Conservation (phyloP, 768 basidiomycete species). For the Leucocoprinus sp. region DNA sequence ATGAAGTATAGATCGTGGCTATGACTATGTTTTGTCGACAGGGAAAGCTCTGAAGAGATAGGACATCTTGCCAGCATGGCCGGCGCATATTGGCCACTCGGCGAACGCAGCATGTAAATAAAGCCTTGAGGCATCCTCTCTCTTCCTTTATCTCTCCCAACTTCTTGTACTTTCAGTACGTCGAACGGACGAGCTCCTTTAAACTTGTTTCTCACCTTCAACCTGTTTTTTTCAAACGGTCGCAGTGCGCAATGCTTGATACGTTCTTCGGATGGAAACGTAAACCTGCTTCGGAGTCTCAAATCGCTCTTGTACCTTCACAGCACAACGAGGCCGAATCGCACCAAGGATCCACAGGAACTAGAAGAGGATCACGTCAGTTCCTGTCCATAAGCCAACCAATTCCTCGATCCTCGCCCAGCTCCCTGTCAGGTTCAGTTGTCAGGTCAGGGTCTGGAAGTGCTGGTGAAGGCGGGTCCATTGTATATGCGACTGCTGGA, state of each 20-base stretch:
- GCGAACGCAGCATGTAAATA: too few relatives aligned
- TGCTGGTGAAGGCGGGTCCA: not conserved
- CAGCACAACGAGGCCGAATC: slow-evolving; percentile 8
- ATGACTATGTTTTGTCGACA: too few relatives aligned
- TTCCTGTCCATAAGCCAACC: slow-evolving; percentile 26
- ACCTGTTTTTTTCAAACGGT: too few relatives aligned
- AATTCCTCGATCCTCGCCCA: slow-evolving; percentile 24
- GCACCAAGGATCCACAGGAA: not conserved
- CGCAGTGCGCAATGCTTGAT: not conserved
- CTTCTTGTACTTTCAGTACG: too few relatives aligned
- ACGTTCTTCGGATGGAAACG: not conserved
- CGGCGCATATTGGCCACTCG: too few relatives aligned
- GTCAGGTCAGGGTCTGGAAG: slow-evolving; percentile 7
- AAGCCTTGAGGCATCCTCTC: too few relatives aligned
- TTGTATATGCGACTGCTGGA: not conserved
- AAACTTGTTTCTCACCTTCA: too few relatives aligned
- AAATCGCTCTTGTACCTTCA: not conserved
- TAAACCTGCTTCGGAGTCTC: not conserved
- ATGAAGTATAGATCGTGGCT: too few relatives aligned
- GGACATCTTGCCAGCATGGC: too few relatives aligned
- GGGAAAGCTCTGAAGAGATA: too few relatives aligned
- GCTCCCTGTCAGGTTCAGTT: slow-evolving; percentile 27
- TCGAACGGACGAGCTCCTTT: too few relatives aligned
- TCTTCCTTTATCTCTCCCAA: too few relatives aligned
- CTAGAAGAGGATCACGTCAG: not conserved